Evolutionary conservation across 192 early-diverging fungal genomes (phyloP), one percentile per base, ranked within the genome.

Genomic region (Mortierella hygrophila): DNA sequence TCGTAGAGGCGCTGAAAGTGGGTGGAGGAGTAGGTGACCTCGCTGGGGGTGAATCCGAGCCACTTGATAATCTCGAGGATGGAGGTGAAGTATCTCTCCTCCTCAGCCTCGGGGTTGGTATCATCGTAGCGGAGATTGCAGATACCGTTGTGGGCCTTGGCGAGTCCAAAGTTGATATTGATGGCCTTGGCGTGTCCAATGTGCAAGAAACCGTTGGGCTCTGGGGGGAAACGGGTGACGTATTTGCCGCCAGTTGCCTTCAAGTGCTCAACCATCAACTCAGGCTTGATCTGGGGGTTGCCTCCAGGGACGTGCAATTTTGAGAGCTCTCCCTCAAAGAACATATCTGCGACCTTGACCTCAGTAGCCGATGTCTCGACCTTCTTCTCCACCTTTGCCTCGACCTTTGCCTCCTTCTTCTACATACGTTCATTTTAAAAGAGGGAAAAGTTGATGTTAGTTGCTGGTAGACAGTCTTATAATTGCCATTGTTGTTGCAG

Each of bases 141-240:
- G 54, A 96, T 82, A 54, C 99, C 99, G 72, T 95, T 91, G 84
- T 97, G 94, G 18, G 95, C 95, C 80, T 93, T 93, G 29, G 99
- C 99, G 76, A 97, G 99, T 65, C 98, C 99, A 95, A 99, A 99
- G 91, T 98, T 99, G 82, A 99, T 94, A 88, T 99, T 99, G 91
- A 99, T 98, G 55, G 98, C 99, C 90, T 99, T 99, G 78, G 98
- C 97, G 86, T 99, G 99, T 72, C 99, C 98, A 89, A 99, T 99
- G 88, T 99, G 98, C 70, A 99, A 91, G 91, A 94, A 98, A 35
- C 99, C 98, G 88, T 99, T 99, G 73, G 99, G 99, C 92, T 99
- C 99, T 74, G 99, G 99, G 35, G 99, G 99, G 91, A 99, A 99
- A 52, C 99, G 97, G 20, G 99, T 99, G 23, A 99, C 81, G 20